These are phyloP conservation scores for Marsdenia floribunda DNA, from an alignment of 257 asterid genomes.

Conservation along the genomic window DNA sequence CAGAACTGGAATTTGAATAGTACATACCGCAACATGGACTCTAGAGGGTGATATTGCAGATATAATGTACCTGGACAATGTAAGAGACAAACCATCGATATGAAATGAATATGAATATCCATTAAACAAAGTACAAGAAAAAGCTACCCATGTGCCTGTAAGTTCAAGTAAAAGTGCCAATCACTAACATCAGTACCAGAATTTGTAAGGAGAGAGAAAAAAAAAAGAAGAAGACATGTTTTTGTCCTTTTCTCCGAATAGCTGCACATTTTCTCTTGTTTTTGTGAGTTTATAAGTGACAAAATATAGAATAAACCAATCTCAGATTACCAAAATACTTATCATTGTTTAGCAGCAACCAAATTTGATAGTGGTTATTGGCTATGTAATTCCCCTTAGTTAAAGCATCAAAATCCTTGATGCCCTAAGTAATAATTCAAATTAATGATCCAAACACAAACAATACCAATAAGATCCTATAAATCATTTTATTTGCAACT, in stretches of 20 bases:
- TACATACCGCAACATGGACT: slow-evolving; percentile 52
- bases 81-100: slow-evolving; percentile 12
- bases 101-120: neutral
- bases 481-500: neutral
- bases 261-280: neutral
- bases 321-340: neutral
- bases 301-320: neutral
- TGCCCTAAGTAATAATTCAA: neutral
- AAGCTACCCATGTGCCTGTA: neutral
- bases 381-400: neutral
- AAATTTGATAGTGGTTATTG: neutral
- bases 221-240: neutral
- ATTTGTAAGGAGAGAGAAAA: too few species aligned
- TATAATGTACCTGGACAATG: slow-evolving; percentile 54
- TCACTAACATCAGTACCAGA: neutral
- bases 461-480: neutral
- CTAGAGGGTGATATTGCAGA: slow-evolving; percentile 85
- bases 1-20: slow-evolving; percentile 2
- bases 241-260: neutral
- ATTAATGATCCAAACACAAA: neutral
- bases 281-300: neutral
- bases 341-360: neutral
- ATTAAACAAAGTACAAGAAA: neutral
- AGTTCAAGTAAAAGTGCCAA: neutral
- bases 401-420: neutral